A percentile compares a stretch with the other conserved stretches of the same genome.
These are phyloP conservation scores for Metarhizium robertsii DNA, from an alignment of 2,329 filamentous ascomycete species.

Conservation along the genomic window DNA sequence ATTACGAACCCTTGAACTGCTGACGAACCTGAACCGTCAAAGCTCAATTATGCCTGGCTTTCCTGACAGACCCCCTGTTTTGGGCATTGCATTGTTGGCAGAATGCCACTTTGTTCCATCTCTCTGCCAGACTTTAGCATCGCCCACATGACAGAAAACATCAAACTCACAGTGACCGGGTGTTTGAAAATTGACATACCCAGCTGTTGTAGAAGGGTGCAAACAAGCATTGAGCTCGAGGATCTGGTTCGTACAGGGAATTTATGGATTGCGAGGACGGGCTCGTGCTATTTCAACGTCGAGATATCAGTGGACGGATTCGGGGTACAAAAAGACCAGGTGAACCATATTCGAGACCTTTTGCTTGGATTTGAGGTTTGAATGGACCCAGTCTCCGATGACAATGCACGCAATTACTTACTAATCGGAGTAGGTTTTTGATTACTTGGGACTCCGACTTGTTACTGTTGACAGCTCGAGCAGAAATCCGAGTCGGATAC, in stretches of 20 bases:
- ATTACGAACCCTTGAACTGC: background rate
- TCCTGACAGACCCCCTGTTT: background rate
- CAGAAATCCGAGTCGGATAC: slow-evolving; percentile 11
- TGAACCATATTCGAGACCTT: slow-evolving; percentile 10
- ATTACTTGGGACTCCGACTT: slow-evolving; percentile 19
- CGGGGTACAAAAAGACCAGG: slow-evolving; percentile 4
- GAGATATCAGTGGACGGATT: slow-evolving; percentile 14
- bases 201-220: slow-evolving; percentile 1
- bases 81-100: background rate
- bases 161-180: slow-evolving; percentile 16
- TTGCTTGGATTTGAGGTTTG: slow-evolving; percentile 17
- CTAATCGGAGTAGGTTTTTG: slow-evolving; percentile 15
- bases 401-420: background rate
- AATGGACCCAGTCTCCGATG: background rate
- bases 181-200: slow-evolving; percentile 19
- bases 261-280: slow-evolving; percentile 24
- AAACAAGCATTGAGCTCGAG: slow-evolving; percentile 15
- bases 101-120: slow-evolving; percentile 10
- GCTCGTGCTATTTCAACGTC: slow-evolving; percentile 20
- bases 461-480: slow-evolving; percentile 4
- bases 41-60: background rate
- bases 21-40: background rate
- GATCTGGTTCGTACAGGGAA: slow-evolving; percentile 12
- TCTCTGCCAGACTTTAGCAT: slow-evolving; percentile 17
- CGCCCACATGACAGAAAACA: slow-evolving; percentile 11